Evolutionary conservation across 441 rosid species (phyloP), one percentile per base, ranked within the genome.

Genomic region (Aleurites moluccanus): DNA sequence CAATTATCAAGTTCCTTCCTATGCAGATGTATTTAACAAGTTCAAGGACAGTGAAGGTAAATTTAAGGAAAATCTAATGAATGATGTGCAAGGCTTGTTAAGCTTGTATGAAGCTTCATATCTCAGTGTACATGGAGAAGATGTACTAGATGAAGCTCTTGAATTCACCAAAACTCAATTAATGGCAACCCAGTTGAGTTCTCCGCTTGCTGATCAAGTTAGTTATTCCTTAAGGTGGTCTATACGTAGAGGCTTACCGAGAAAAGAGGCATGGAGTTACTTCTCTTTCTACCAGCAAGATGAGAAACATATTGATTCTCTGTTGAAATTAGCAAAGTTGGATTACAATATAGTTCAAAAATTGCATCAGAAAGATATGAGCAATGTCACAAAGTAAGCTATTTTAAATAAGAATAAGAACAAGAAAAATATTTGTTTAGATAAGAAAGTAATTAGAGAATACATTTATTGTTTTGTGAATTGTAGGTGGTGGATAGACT

Each of bases 401-500:
- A 72, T 20, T 20, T 21, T 18, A 15, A 18, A 18, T 15, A 1
- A 45, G 10, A 45, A 45, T 1, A 33, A 4, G 38, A 33, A 33
- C 38, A 33, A 33, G 38, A 33, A 13, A 10, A 13, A 35, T 42
- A 1, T 25, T 9, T 38, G n/a, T 42, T 1, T 27, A 23, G 23
- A 71, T 27, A 47, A 15, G 52, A 47, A 71, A 16, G 5, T 27
- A 0, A 2, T 25, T 6, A 10, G 15, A 44, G 40, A 11, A 25
- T 10, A 25, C 1, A 25, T 28, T 11, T 25, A n/a, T 56, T 55
- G 21, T 2, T 35, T 35, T 15, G 8, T 52, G 25, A 14, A 56
- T 66, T 66, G 25, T 21, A 78, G 80, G 77, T 73, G 80, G 80
- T 78, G 80, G 80, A 33, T 15, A 8, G 80, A 78, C 21, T 40